Conservation (phyloP, 352 stramenopile genomes). For the Phytophthora chlamydospora region DNA sequence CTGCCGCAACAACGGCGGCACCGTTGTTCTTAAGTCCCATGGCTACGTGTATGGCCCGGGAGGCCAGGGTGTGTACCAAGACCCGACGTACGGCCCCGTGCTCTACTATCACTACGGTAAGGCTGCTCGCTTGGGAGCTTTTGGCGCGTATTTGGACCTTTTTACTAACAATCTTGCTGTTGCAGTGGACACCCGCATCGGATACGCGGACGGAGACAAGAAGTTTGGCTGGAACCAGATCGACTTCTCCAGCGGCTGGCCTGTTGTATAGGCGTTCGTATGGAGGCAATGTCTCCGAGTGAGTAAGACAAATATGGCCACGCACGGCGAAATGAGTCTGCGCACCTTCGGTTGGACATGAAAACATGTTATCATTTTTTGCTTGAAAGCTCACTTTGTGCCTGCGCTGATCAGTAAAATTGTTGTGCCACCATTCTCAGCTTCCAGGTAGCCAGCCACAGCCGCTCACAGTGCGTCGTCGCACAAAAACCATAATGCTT, state of each 20-base stretch:
- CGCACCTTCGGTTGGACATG: too few relatives aligned
- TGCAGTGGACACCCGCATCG: slow-evolving; percentile 51
- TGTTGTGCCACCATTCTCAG: too few relatives aligned
- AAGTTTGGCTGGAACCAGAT: slow-evolving; percentile 60
- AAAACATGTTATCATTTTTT: too few relatives aligned
- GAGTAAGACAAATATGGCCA: background rate
- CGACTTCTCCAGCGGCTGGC: slow-evolving; percentile 55
- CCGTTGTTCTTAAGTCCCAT: slow-evolving; percentile 52
- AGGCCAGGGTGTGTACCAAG: slow-evolving; percentile 53
- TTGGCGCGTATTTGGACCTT: too few relatives aligned
- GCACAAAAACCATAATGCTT: too few relatives aligned
- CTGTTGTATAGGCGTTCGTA: slow-evolving; percentile 28
- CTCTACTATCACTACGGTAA: slow-evolving; percentile 63
- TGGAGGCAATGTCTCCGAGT: background rate
- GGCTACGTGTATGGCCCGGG: slow-evolving; percentile 51
- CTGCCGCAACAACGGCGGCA: slow-evolving; percentile 49
- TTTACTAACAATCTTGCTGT: background rate
- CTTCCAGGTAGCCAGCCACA: too few relatives aligned
- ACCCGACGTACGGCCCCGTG: slow-evolving; percentile 46
- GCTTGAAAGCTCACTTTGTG: too few relatives aligned
- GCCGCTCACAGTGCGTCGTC: too few relatives aligned
- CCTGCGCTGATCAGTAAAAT: too few relatives aligned
- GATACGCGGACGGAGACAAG: slow-evolving; percentile 57
- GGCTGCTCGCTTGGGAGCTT: too few relatives aligned
- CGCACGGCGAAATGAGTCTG: too few relatives aligned